Conservation (phyloP, 2,329 filamentous ascomycete species). For the Cladophialophora chaetospira region DNA sequence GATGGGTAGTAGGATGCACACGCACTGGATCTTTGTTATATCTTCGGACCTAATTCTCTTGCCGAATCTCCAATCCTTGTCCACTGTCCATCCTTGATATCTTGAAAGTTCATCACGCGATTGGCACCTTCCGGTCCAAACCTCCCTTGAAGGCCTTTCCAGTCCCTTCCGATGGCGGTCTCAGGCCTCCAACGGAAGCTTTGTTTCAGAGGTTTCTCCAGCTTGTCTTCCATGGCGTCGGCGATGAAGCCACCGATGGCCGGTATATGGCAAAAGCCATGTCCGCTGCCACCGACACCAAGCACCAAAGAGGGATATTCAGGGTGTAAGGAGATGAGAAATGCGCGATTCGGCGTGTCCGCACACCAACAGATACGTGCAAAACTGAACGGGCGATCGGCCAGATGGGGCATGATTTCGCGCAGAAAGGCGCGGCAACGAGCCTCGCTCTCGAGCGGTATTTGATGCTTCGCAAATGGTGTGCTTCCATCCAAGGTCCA, state of each 20-base stretch:
- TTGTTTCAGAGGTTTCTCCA: slow-evolving; percentile 47
- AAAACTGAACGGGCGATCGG: slow-evolving; percentile 51
- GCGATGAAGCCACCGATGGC: slow-evolving; percentile 54
- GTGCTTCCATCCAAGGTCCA: slow-evolving; percentile 41
- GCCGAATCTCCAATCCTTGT: slow-evolving; percentile 34
- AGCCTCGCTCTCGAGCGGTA: slow-evolving; percentile 50
- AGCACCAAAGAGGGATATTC: slow-evolving; percentile 47
- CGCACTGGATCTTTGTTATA: too few relatives aligned
- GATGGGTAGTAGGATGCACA: too few relatives aligned
- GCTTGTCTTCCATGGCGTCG: slow-evolving; percentile 50
- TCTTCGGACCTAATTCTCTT: not conserved
- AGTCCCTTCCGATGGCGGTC: slow-evolving; percentile 49
- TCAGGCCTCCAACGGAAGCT: slow-evolving; percentile 57
- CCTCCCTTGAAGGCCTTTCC: slow-evolving; percentile 52
- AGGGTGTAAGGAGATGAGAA: slow-evolving; percentile 56
- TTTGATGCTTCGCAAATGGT: slow-evolving; percentile 47
- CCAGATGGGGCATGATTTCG: slow-evolving; percentile 57
- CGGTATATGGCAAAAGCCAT: slow-evolving; percentile 58
- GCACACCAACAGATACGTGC: slow-evolving; percentile 60
- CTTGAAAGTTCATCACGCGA: slow-evolving; percentile 52
- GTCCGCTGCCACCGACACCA: slow-evolving; percentile 55
- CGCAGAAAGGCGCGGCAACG: slow-evolving; percentile 52
- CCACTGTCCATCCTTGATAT: slow-evolving; percentile 43
- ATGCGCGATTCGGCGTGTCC: slow-evolving; percentile 57
- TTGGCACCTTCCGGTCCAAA: slow-evolving; percentile 48